Evolutionary conservation across 257 asterid species (phyloP).

Genomic region (Craterostigma plantagineum): DNA sequence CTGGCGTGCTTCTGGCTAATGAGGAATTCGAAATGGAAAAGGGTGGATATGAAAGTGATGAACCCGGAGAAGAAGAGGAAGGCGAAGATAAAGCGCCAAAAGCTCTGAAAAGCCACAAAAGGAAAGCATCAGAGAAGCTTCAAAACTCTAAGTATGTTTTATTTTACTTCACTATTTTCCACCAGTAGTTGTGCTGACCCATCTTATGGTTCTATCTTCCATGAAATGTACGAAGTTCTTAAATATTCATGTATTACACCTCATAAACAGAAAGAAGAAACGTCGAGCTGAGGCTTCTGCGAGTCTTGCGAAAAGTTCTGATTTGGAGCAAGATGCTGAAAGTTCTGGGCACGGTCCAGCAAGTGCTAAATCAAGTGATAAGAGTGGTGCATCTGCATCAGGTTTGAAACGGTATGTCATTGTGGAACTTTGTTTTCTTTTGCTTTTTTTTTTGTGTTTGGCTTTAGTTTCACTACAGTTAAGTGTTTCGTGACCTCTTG

Average conservation of each 20-base stretch:
- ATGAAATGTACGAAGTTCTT: too few species aligned
- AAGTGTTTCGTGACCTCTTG: background rate
- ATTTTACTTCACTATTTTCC: constrained; percentile 1
- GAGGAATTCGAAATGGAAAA: constrained; percentile 57
- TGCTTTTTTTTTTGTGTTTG: too few species aligned
- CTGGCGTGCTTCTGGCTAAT: constrained; percentile 50
- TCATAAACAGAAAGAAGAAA: constrained; percentile 41
- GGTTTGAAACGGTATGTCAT: constrained; percentile 22
- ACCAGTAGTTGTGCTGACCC: constrained; percentile 2
- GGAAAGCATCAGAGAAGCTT: constrained; percentile 47
- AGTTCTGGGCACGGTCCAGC: constrained; percentile 14
- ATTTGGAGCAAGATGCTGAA: constrained; percentile 14
- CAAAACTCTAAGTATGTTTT: constrained; percentile 33
- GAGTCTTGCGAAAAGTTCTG: constrained; percentile 16
- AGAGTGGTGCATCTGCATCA: constrained; percentile 9
- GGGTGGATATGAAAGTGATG: constrained; percentile 47
- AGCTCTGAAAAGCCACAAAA: constrained; percentile 30
- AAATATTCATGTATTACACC: background rate
- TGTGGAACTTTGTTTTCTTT: constrained; percentile 3
- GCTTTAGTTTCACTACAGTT: background rate
- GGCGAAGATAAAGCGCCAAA: constrained; percentile 18
- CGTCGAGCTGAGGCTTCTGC: constrained; percentile 25
- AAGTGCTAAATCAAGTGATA: constrained; percentile 15
- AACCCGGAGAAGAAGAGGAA: constrained; percentile 17
- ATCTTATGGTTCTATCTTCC: too few species aligned